A percentile compares a stretch with the other conserved stretches of the same genome.
Conservation (phyloP, 495 filamentous ascomycete species). For the Filosporella fistucella region DNA sequence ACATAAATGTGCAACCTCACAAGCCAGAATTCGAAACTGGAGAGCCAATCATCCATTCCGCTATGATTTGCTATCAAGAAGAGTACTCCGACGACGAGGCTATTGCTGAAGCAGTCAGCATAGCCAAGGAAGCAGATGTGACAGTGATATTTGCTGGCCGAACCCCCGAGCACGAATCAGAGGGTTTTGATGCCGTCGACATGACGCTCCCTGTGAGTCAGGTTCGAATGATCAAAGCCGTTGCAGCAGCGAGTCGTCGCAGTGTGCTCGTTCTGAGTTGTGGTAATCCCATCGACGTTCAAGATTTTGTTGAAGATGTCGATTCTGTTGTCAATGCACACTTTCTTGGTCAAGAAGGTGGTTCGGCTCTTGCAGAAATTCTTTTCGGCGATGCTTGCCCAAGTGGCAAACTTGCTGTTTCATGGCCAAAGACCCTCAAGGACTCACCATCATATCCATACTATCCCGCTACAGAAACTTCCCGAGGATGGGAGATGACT, state of each 20-base stretch:
- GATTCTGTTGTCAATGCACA: slow-evolving; percentile 52
- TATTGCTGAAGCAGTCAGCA: slow-evolving; percentile 37
- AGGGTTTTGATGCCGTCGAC: slow-evolving; percentile 39
- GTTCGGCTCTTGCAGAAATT: slow-evolving; percentile 81
- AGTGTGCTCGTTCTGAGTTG: slow-evolving; percentile 63
- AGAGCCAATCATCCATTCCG: slow-evolving; percentile 1
- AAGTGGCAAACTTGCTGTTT: slow-evolving; percentile 78
- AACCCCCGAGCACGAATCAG: slow-evolving; percentile 37
- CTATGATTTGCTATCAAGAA: slow-evolving; percentile 4
- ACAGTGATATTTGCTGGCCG: slow-evolving; percentile 59
- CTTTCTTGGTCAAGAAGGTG: slow-evolving; percentile 69
- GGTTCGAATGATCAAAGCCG: slow-evolving; percentile 47
- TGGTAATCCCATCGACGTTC: slow-evolving; percentile 70
- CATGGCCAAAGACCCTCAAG: slow-evolving; percentile 64
- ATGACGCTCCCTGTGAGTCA: slow-evolving; percentile 38
- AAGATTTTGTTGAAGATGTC: slow-evolving; percentile 59
- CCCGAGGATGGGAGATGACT: slow-evolving; percentile 61
- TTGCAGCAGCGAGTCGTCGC: slow-evolving; percentile 49
- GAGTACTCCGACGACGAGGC: not conserved
- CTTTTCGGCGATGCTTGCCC: slow-evolving; percentile 86
- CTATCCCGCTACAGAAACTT: slow-evolving; percentile 20
- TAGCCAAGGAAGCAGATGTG: slow-evolving; percentile 47
- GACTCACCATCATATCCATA: slow-evolving; percentile 66
- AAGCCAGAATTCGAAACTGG: not conserved
- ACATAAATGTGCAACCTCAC: not conserved